Base-by-base conservation (phyloP, 2,329 filamentous ascomycete species). In the Trichoderma harzianum region DNA sequence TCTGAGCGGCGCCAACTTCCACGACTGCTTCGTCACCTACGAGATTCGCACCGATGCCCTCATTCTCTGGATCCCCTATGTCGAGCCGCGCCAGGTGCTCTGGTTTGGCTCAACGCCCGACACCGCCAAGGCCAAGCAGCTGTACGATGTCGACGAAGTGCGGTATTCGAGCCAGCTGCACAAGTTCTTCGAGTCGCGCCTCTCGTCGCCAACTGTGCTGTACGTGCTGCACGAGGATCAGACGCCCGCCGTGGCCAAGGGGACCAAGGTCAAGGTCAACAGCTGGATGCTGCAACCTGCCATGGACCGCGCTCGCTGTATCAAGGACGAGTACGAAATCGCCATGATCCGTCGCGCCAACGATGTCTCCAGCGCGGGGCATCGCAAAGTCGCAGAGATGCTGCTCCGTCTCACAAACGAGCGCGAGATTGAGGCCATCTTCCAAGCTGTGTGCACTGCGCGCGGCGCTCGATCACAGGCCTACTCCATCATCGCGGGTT, bases 291-390 rank as follows among this genome's bases (percentile, higher is more conserved):
- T 98, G 11, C 87, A 87, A 74, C 86, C 87, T 1, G 92, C 93
- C 64, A 95, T 98, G 82, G 92, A 97, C 78, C 87, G 89, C 69
- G 91, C 92, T 26, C 91, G 95, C 36, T 91, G 95, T 2, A 86
- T 93, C 80, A 98, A 98, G 83, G 91, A 93, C 61, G 86, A 88
- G n/a, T 93, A 97, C 79, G 95, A 99, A 79, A 86, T 98, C 67
- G 90, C 89, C 5, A 88, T 96, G 75, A 92, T 98, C 77, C 90
- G 92, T 18, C 90, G 90, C 72, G 95, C 96, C 39, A 96, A 95
- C 78, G 88, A 87, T 55, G 90, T 98, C 74, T 94, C 93, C 3
- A 91, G 92, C 1, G 85, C 87, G 39, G 96, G 92, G 0, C 96
- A 98, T 81, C 86, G 88, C 58, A 88, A 87, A 32, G 92, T 97